Percentiles rank a stretch among this genome's conserved stretches.
Evolutionary conservation across 108 stramenopile genomes (phyloP).

Genomic region (Hondaea fermentalgiana): DNA sequence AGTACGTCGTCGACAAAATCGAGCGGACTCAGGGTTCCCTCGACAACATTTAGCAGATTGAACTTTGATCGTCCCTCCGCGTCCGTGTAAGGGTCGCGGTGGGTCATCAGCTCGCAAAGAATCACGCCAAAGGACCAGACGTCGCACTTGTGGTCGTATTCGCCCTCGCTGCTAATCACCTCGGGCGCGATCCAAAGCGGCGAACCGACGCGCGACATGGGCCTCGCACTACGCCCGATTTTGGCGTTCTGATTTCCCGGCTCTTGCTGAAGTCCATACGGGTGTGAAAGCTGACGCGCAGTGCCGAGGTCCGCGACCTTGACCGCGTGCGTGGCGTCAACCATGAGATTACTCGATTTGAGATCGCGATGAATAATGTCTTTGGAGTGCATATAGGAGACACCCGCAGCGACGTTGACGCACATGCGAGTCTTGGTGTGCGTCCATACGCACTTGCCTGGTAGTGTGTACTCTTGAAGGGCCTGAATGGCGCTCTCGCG

Average conservation of each 20-base stretch:
- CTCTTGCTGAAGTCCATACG: too few species aligned
- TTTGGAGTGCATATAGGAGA: constrained; percentile 85
- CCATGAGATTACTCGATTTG: constrained; percentile 88
- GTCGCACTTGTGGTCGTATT: background rate
- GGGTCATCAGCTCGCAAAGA: constrained; percentile 12
- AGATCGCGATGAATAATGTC: constrained; percentile 92
- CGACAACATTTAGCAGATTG: background rate
- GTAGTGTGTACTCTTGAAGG: background rate
- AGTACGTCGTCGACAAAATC: background rate
- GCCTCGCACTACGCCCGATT: background rate
- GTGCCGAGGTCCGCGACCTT: constrained; percentile 97
- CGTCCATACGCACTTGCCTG: background rate
- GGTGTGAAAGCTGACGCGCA: constrained; percentile 63
- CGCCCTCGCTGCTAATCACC: background rate
- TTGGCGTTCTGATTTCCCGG: background rate
- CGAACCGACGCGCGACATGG: background rate
- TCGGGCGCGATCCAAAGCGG: constrained; percentile 9
- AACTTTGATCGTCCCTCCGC: background rate
- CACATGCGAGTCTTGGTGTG: constrained; percentile 17
- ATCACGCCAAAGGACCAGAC: constrained; percentile 18
- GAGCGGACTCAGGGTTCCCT: background rate
- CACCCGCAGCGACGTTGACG: background rate
- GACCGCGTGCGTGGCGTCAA: constrained; percentile 94
- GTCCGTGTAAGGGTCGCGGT: constrained; percentile 12
- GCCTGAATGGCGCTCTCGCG: background rate